Base-by-base conservation (phyloP, 225 moss, liverwort and hornwort genomes). In the Polytrichum commune region DNA sequence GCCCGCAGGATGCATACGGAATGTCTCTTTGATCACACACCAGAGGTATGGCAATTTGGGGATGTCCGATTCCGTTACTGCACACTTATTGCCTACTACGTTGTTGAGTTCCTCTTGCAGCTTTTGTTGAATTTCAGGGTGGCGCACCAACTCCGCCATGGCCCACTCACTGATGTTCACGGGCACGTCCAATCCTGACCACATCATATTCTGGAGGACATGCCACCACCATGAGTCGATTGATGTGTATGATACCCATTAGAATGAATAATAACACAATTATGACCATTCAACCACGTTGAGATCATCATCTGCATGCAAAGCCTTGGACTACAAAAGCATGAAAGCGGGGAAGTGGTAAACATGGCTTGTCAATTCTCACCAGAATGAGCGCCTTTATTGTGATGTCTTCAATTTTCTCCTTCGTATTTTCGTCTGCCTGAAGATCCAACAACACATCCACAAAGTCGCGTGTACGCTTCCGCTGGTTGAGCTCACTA, bases 391-490 rank as follows among this genome's bases (percentile, higher is more conserved):
- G 66, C 5, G 66, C 66, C 19, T 66, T 66, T 5, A 66, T 66
- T 1, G 66, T 66, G 18, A 19, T 16, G 66, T 66, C 66, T 19
- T 6, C 20, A 16, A 71, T 60, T 46, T 46, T 16, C 8, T 22
- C 20, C 18, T 71, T 27, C 4, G 20, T n/a, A 53, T 32, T 35
- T 18, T 24, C 2, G 9, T 60, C 33, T 20, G 19, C 66, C 20
- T 29, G 66, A 19, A 66, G 30, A 66, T 66, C 66, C 20, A 66
- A 33, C 6, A 66, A n/a, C 66, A 66, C 66, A 46, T 66, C 66
- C 30, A 66, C 66, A 16, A 66, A 66, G 66, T 66, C 66, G 28
- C 24, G 30, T 19, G 24, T 66, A 20, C 66, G 66, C 7, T 7
- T 24, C 66, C 19, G 22, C 5, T 66, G 13, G 46, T 46, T 4